These are phyloP conservation scores for Marasmius fiardii DNA, from an alignment of 1,284 basidiomycete genomes.

Conservation along the genomic window DNA sequence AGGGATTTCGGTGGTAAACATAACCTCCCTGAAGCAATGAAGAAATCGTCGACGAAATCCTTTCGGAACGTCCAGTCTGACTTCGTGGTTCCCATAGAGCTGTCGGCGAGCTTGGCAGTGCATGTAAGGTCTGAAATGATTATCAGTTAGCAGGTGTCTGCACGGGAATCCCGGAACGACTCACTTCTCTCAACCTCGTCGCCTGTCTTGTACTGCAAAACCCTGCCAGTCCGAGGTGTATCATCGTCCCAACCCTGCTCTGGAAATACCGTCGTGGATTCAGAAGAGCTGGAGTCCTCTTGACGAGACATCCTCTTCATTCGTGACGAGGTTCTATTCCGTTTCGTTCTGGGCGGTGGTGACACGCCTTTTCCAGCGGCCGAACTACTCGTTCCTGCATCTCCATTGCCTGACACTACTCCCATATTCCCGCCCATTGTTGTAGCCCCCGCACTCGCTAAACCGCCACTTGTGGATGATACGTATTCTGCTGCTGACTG, in stretches of 20 bases:
- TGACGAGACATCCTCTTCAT: background rate
- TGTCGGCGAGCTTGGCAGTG: constrained; percentile 7
- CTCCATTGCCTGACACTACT: background rate
- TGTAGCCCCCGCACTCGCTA: background rate
- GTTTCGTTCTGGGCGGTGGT: background rate
- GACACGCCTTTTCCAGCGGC: background rate
- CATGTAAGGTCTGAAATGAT: constrained; percentile 9
- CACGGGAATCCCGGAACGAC: background rate
- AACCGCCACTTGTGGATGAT: too few species aligned
- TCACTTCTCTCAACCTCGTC: constrained; percentile 10
- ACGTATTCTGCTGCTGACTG: background rate
- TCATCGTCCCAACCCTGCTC: constrained; percentile 15
- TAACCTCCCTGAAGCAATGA: constrained; percentile 15
- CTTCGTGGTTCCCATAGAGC: constrained; percentile 2
- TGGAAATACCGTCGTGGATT: background rate
- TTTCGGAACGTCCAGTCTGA: constrained; percentile 14
- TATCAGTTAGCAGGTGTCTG: background rate
- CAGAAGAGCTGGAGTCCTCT: background rate
- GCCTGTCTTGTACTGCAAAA: constrained; percentile 11
- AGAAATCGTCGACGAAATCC: constrained; percentile 14
- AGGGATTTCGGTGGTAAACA: constrained; percentile 5
- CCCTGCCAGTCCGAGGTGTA: constrained; percentile 11
- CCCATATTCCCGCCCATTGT: background rate
- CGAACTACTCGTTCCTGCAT: background rate
- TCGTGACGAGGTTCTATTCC: background rate